Evolutionary conservation across 768 basidiomycete genomes (phyloP), one percentile per base, ranked within the genome.

Genomic region (Collybia sordida): DNA sequence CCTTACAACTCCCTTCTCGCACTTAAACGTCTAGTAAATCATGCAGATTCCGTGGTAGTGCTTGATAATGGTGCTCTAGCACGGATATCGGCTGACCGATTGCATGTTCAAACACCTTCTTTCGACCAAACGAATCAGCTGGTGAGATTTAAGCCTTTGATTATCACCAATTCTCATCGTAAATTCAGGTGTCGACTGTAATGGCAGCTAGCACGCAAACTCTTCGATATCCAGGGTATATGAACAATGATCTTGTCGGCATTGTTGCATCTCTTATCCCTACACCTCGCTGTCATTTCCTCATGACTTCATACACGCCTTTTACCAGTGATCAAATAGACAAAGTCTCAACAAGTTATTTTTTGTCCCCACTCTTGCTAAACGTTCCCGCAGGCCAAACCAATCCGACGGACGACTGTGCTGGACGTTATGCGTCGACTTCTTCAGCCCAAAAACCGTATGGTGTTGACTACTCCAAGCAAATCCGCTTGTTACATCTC

Each of bases 161-260:
- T 27, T 36, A 15, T 49, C 38, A 45, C 42, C 36, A 25, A 27
- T 27, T 42, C 23, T 11, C 19, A 21, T 31, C n/a, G 14, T 43
- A 44, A 50, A 27, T 52, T 9, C 47, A 98, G 95, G 90, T 93
- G 1, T 88, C 97, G 3, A 98, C 97, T 0, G 96, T 98, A 36
- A 98, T 99, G 83, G 90, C 96, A 8, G 96, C 95, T 9, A 95
- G 92, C 54, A 99, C 96, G 0, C 93, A 95, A 61, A 98, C 96
- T 12, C 80, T 99, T 21, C 83, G 96, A 60, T 99, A 97, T 71
- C 96, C 96, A 0, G 92, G 93, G 43, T 98, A 98, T 69, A 98
- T 98, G 95, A 98, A 98, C 76, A 99, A 98, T 60, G 96, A 99
- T 63, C 82, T 98, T 31, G 95, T 98, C 56, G 93, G 95, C 22